Evolutionary conservation across 768 basidiomycete genomes (phyloP).

Genomic region (Hortiboletus flavorubellus): DNA sequence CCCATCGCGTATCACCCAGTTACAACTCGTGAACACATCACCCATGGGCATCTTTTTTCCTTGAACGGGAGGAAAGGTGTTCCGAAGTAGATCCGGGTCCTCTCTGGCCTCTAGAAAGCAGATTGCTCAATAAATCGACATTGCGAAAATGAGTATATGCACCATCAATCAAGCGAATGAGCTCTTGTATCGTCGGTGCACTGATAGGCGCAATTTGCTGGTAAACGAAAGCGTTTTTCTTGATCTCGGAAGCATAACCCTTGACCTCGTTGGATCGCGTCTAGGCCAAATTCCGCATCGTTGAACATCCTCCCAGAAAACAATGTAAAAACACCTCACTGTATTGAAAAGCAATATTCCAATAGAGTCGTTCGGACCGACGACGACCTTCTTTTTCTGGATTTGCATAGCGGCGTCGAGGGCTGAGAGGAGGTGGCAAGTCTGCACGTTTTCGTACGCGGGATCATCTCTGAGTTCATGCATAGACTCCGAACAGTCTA

Average conservation of each 20-base stretch:
- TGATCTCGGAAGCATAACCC: constrained; percentile 53
- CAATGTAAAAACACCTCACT: constrained; percentile 42
- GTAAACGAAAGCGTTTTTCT: constrained; percentile 66
- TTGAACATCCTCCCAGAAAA: not conserved
- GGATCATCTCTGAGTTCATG: constrained; percentile 64
- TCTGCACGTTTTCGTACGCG: constrained; percentile 60
- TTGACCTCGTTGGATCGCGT: constrained; percentile 31
- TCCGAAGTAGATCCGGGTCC: constrained; percentile 53
- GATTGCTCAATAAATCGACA: constrained; percentile 2
- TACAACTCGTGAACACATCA: constrained; percentile 88
- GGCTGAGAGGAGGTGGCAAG: constrained; percentile 73
- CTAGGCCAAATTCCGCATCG: constrained; percentile 5
- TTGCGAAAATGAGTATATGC: constrained; percentile 7
- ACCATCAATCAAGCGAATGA: constrained; percentile 80
- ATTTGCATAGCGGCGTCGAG: constrained; percentile 84
- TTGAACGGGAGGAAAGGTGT: constrained; percentile 61
- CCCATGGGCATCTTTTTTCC: constrained; percentile 70
- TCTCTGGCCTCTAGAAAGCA: constrained; percentile 54
- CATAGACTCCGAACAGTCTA: constrained; percentile 94
- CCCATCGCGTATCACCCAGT: constrained; percentile 88
- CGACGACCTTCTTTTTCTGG: constrained; percentile 85
- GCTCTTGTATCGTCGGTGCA: constrained; percentile 76
- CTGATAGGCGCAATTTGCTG: constrained; percentile 75
- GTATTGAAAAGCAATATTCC: constrained; percentile 94
- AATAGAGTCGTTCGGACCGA: constrained; percentile 84